Evolutionary conservation across 306 rosid species (phyloP).

Genomic region (Citrullus mucosospermus): DNA sequence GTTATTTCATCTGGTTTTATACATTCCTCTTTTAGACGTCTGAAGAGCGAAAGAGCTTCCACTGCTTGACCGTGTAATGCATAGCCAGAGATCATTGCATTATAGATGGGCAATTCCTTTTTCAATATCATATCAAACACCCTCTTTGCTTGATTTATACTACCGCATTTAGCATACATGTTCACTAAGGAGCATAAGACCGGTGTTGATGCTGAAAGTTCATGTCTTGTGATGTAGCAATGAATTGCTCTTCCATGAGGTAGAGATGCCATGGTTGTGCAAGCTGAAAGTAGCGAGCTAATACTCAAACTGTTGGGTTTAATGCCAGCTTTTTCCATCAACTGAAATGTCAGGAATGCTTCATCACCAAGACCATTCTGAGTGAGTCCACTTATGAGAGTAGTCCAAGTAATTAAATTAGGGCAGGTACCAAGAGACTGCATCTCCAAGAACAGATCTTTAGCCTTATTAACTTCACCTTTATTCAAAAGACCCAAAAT

Average conservation of each 20-base stretch:
- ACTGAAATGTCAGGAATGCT: constrained; percentile 35
- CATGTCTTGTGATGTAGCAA: constrained; percentile 45
- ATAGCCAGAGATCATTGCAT: constrained; percentile 63
- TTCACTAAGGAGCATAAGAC: constrained; percentile 33
- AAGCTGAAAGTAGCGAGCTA: constrained; percentile 39
- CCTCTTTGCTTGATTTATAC: constrained; percentile 29
- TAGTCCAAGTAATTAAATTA: constrained; percentile 66
- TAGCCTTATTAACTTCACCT: constrained; percentile 54
- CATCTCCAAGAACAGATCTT: constrained; percentile 61
- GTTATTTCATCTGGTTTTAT: constrained; percentile 49
- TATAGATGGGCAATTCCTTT: constrained; percentile 44
- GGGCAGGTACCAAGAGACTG: constrained; percentile 31
- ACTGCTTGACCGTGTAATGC: constrained; percentile 63
- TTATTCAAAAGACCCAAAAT: constrained; percentile 52
- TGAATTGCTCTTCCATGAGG: constrained; percentile 60
- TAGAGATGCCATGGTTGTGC: constrained; percentile 37
- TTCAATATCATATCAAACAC: constrained; percentile 30
- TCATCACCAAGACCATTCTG: constrained; percentile 38
- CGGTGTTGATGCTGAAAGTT: constrained; percentile 25
- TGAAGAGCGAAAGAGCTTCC: constrained; percentile 42
- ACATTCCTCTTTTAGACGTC: constrained; percentile 28
- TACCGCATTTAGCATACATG: constrained; percentile 84
- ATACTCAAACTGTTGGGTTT: constrained; percentile 43
- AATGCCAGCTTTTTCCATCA: constrained; percentile 55
- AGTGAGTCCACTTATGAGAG: constrained; percentile 55